phyloP scores from a whole-genome alignment of 1,139 yeast genomes.

The Nakaseomyces delphensis region DNA sequence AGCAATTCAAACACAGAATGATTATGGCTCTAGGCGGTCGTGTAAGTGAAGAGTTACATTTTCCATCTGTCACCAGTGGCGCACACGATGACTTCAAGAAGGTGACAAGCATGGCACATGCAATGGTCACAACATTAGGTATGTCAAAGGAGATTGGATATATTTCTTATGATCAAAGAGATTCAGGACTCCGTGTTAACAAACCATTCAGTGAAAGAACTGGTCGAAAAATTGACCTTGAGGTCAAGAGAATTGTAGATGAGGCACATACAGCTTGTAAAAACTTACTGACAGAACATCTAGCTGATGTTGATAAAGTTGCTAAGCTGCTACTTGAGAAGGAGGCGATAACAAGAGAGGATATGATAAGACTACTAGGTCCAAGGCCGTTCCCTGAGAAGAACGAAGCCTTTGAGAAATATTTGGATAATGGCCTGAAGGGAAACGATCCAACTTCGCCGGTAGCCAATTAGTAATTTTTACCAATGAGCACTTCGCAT shows the following conservation, averaged over 20 bases:
- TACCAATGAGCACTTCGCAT: too few relatives aligned
- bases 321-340: constrained; percentile 78
- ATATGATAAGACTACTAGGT: constrained; percentile 79
- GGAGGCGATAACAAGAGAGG: constrained; percentile 84
- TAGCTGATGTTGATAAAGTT: constrained; percentile 67
- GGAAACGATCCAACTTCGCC: constrained; percentile 5
- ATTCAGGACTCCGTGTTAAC: constrained; percentile 44
- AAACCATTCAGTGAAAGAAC: constrained; percentile 92
- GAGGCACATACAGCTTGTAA: constrained; percentile 71
- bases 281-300: constrained; percentile 56
- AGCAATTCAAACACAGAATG: constrained; percentile 64
- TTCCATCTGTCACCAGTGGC: constrained; percentile 70
- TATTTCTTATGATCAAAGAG: constrained; percentile 59
- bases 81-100: constrained; percentile 77
- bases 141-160: constrained; percentile 69
- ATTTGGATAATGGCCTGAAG: constrained; percentile 34
- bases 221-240: constrained; percentile 68
- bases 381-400: constrained; percentile 84
- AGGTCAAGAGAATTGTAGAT: constrained; percentile 70
- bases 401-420: constrained; percentile 90
- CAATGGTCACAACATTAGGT: constrained; percentile 68
- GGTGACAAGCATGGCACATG: constrained; percentile 67
- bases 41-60: constrained; percentile 69
- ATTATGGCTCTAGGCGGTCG: constrained; percentile 77
- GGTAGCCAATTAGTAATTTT: constrained; percentile 5